Conservation (phyloP, 495 filamentous ascomycete species). For the Talaromyces thailandensis region DNA sequence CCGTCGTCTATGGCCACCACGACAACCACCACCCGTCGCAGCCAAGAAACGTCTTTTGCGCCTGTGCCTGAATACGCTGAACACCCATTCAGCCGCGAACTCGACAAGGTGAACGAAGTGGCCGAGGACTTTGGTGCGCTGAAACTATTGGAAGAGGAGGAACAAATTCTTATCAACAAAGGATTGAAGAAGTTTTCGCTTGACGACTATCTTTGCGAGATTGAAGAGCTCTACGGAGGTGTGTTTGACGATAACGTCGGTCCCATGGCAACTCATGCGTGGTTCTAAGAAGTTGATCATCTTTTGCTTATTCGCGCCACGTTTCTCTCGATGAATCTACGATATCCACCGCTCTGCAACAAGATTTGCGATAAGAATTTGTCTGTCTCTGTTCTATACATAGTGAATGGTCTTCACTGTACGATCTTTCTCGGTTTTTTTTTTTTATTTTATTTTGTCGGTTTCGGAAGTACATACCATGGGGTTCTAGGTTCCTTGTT, state of each 20-base stretch:
- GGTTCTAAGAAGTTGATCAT: conserved; percentile 27
- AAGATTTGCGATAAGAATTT: not conserved
- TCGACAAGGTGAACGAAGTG: conserved; percentile 51
- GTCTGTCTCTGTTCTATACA: not conserved
- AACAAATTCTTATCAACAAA: conserved; percentile 50
- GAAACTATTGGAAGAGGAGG: conserved; percentile 63
- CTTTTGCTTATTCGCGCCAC: not conserved
- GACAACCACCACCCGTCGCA: conserved; percentile 26
- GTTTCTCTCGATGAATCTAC: conserved; percentile 3
- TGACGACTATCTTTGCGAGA: conserved; percentile 77
- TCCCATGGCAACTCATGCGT: conserved; percentile 24
- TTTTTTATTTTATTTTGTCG: not conserved
- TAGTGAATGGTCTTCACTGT: not conserved
- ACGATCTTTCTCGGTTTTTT: not conserved
- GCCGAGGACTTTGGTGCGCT: conserved; percentile 73
- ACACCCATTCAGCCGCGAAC: conserved; percentile 43
- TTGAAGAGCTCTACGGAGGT: conserved; percentile 56
- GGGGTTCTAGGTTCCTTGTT: not conserved
- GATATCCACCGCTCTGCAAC: not conserved
- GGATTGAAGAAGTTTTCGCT: conserved; percentile 69
- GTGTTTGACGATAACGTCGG: conserved; percentile 38
- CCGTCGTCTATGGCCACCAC: conserved; percentile 22
- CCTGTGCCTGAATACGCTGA: conserved; percentile 16
- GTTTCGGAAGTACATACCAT: not conserved
- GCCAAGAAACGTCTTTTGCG: conserved; percentile 33